Conservation (phyloP, 768 basidiomycete genomes). For the Suillus decipiens region DNA sequence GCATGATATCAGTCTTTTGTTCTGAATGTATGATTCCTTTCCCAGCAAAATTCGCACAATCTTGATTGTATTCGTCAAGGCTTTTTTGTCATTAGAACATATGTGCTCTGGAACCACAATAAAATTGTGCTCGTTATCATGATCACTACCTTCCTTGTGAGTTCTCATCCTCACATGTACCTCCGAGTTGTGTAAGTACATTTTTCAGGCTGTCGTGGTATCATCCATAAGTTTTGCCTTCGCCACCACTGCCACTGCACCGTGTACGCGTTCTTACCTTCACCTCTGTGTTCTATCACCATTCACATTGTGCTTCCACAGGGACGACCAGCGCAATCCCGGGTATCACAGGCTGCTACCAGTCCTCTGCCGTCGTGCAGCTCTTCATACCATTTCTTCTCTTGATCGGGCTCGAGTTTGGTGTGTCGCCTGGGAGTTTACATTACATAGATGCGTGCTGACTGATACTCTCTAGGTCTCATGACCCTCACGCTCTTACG, state of each 20-base stretch:
- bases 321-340: not conserved
- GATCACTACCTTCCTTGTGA: not conserved
- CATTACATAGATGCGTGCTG: not conserved
- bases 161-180: not conserved
- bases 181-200: not conserved
- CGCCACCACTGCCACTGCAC: conserved; percentile 1
- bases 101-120: conserved; percentile 4
- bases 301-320: not conserved
- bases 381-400: not conserved
- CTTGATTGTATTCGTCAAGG: not conserved
- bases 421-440: not conserved
- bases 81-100: conserved; percentile 5
- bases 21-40: not conserved
- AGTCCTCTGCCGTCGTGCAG: not conserved
- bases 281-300: not conserved
- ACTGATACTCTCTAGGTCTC: not conserved
- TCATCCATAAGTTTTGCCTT: not conserved
- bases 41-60: not conserved
- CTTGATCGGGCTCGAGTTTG: not conserved
- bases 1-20: conserved; percentile 2
- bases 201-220: not conserved
- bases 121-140: not conserved
- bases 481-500: not conserved
- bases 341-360: conserved; percentile 2
- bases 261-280: not conserved